These are phyloP conservation scores for Puya raimondii DNA, from an alignment of 176 grass and related monocot species.

Conservation along the genomic window DNA sequence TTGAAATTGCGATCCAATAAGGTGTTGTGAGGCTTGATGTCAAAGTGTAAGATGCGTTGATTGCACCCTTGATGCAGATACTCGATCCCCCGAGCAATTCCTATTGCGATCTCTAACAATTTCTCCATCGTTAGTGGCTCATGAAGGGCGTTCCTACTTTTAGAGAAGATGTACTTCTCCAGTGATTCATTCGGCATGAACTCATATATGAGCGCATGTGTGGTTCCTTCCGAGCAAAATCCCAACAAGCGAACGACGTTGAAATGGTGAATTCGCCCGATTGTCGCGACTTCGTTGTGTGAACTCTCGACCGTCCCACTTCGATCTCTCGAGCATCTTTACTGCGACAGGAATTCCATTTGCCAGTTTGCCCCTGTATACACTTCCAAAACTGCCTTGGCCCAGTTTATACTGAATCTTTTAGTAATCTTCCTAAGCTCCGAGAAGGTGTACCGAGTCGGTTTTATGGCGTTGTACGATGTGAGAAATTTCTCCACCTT, in stretches of 20 bases:
- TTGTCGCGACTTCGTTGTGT: slow-evolving; percentile 1
- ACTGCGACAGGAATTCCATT: slow-evolving; percentile 5
- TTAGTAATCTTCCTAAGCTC: slow-evolving; percentile 4
- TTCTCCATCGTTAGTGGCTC: neutral
- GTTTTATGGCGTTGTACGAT: neutral
- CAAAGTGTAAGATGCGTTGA: slow-evolving; percentile 10
- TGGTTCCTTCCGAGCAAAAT: neutral
- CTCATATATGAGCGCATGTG: neutral
- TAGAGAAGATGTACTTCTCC: slow-evolving; percentile 6
- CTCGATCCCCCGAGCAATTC: slow-evolving; percentile 1
- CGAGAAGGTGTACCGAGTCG: slow-evolving; percentile 1
- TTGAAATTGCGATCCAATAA: neutral
- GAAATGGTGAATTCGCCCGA: neutral
- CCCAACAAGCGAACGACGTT: slow-evolving; percentile 2
- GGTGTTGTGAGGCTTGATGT: slow-evolving; percentile 7
- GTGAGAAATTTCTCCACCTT: slow-evolving; percentile 3
- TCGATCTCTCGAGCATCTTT: slow-evolving; percentile 1
- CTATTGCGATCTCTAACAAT: neutral
- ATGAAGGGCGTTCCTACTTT: neutral
- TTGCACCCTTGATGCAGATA: slow-evolving; percentile 9
- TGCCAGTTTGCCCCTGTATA: neutral
- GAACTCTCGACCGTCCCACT: slow-evolving; percentile 1
- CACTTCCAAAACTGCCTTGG: slow-evolving; percentile 1
- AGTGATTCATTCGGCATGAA: slow-evolving; percentile 9
- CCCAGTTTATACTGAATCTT: neutral